phyloP scores from a whole-genome alignment of 148 eudicot genomes.

The Beta vulgaris region DNA sequence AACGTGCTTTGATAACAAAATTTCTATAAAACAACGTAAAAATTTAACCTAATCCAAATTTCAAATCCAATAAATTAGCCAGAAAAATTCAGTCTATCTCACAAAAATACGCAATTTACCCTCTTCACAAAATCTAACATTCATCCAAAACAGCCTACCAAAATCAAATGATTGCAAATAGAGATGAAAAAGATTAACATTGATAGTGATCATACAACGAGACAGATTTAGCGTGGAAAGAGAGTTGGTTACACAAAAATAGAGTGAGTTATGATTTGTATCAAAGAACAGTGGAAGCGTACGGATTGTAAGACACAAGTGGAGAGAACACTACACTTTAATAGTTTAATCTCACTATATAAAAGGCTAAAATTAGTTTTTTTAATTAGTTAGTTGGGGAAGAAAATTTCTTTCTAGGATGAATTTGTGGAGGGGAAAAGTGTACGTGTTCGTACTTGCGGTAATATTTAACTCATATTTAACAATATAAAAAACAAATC shows the following conservation, averaged over 20 bases:
- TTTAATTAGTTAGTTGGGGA: not conserved
- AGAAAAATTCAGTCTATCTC: not conserved
- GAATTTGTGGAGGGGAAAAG: slow-evolving; percentile 8
- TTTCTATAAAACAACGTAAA: not conserved
- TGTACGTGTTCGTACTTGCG: not conserved
- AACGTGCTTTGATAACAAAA: not conserved
- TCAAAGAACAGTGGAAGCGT: not conserved
- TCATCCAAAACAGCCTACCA: not conserved
- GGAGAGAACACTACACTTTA: not conserved
- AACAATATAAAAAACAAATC: slow-evolving; percentile 19
- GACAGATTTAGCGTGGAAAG: not conserved
- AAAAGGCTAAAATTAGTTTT: not conserved
- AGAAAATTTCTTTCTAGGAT: slow-evolving; percentile 9
- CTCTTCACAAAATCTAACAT: not conserved
- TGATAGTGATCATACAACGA: not conserved
- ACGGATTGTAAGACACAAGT: slow-evolving; percentile 2
- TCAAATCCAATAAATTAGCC: not conserved
- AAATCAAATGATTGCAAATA: not conserved
- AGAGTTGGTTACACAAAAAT: not conserved
- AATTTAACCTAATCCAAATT: not conserved
- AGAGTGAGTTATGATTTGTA: too few species aligned
- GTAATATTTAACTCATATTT: not conserved
- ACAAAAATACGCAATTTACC: not conserved
- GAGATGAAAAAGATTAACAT: not conserved
- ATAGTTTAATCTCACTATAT: not conserved